phyloP scores from a whole-genome alignment of 768 basidiomycete genomes.

The Lepiota venenata region DNA sequence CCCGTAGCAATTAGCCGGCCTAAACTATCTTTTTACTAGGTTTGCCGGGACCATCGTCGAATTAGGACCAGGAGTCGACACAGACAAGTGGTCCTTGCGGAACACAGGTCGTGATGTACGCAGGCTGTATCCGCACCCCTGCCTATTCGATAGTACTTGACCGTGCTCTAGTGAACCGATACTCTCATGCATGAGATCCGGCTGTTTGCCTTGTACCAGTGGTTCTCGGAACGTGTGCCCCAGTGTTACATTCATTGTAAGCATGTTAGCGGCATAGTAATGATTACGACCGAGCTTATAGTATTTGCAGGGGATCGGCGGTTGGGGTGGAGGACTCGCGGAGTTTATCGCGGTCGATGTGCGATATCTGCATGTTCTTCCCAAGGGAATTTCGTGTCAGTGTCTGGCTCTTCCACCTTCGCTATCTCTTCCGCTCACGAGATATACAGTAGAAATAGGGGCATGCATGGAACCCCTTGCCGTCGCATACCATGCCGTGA shows the following conservation, averaged over 20 bases:
- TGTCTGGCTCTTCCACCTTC: not conserved
- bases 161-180: constrained; percentile 34
- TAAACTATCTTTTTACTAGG: constrained; percentile 13
- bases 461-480: constrained; percentile 46
- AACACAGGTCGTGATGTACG: constrained; percentile 33
- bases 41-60: constrained; percentile 33
- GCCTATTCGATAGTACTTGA: not conserved
- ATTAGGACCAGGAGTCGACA: constrained; percentile 30
- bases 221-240: constrained; percentile 33
- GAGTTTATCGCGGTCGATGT: constrained; percentile 37
- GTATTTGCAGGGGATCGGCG: constrained; percentile 31
- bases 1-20: not conserved
- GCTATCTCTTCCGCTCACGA: not conserved
- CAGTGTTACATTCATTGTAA: constrained; percentile 31
- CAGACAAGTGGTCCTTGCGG: constrained; percentile 30
- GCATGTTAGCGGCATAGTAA: constrained; percentile 11
- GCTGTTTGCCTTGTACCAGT: constrained; percentile 30
- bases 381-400: constrained; percentile 34
- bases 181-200: constrained; percentile 32
- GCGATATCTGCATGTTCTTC: constrained; percentile 34
- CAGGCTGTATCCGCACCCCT: constrained; percentile 13
- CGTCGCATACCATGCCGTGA: constrained; percentile 43
- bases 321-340: constrained; percentile 40
- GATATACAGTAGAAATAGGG: constrained; percentile 38
- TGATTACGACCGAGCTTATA: not conserved